Evolutionary conservation across 495 filamentous ascomycete genomes (phyloP).

Genomic region (Neurospora hispaniola): DNA sequence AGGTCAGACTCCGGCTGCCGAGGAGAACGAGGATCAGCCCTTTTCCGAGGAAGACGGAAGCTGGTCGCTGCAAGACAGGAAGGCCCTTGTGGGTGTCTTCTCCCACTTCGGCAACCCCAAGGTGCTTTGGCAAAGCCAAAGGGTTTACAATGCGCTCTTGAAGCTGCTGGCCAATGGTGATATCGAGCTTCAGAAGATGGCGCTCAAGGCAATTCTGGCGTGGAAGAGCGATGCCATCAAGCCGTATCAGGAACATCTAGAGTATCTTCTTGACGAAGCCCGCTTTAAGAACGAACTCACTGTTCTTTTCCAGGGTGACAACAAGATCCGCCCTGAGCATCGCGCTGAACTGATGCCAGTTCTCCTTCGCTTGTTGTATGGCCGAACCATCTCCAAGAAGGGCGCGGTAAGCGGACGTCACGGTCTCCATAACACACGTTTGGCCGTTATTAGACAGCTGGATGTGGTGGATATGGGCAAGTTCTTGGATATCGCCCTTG

Average conservation of each 20-base stretch:
- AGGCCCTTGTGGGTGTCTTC: conserved; percentile 73
- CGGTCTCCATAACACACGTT: conserved; percentile 53
- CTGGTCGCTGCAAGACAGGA: conserved; percentile 53
- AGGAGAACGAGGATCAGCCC: conserved; percentile 21
- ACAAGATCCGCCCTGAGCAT: conserved; percentile 63
- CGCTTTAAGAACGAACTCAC: conserved; percentile 86
- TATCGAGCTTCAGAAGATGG: conserved; percentile 71
- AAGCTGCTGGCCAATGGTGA: conserved; percentile 75
- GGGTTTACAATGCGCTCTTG: conserved; percentile 65
- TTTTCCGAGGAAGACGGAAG: conserved; percentile 49
- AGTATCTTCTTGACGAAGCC: conserved; percentile 82
- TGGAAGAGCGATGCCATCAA: conserved; percentile 73
- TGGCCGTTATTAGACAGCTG: conserved; percentile 42
- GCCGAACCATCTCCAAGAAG: conserved; percentile 72
- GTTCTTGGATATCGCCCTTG: conserved; percentile 77
- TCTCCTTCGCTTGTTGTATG: conserved; percentile 79
- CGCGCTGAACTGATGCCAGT: conserved; percentile 66
- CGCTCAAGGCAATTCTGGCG: conserved; percentile 73
- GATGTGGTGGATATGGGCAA: conserved; percentile 52
- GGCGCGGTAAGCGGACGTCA: conserved; percentile 51
- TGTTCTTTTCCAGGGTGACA: conserved; percentile 75
- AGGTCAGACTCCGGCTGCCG: conserved; percentile 33
- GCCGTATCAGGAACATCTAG: conserved; percentile 76
- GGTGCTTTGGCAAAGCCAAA: conserved; percentile 64
- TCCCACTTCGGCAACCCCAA: conserved; percentile 74